These are phyloP conservation scores for Emmonsia crescens DNA, from an alignment of 2,329 filamentous ascomycete genomes.

Conservation along the genomic window DNA sequence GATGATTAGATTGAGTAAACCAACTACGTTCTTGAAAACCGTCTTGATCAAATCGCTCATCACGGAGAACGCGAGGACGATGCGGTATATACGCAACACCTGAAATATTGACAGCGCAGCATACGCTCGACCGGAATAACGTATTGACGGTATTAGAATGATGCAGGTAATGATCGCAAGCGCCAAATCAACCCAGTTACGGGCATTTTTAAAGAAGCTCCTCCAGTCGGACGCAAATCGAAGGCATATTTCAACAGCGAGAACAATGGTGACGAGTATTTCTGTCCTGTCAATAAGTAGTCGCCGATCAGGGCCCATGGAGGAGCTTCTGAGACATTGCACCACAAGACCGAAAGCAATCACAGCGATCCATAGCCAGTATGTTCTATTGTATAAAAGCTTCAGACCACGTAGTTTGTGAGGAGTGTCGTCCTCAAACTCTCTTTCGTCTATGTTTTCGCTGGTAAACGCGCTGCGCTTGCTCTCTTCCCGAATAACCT, in stretches of 20 bases:
- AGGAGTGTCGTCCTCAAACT: constrained; percentile 26
- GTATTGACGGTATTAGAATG: constrained; percentile 77
- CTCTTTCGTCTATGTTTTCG: constrained; percentile 47
- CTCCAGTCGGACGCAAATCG: constrained; percentile 73
- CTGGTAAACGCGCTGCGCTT: constrained; percentile 85
- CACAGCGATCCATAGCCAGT: constrained; percentile 65
- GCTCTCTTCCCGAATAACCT: constrained; percentile 94
- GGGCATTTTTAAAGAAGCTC: constrained; percentile 60
- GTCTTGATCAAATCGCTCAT: constrained; percentile 75
- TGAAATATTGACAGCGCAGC: constrained; percentile 89
- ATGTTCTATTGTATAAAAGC: constrained; percentile 60
- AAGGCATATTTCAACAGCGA: constrained; percentile 72
- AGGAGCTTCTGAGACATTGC: constrained; percentile 65
- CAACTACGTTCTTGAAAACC: constrained; percentile 80
- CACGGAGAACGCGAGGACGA: constrained; percentile 79
- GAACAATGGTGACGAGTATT: constrained; percentile 61
- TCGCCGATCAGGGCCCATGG: constrained; percentile 54
- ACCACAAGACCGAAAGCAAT: constrained; percentile 72
- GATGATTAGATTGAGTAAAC: constrained; percentile 87
- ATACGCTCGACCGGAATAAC: constrained; percentile 59
- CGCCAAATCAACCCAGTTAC: constrained; percentile 69
- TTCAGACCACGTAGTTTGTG: constrained; percentile 46
- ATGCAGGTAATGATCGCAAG: constrained; percentile 72
- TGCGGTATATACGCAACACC: constrained; percentile 79
- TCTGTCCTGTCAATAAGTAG: constrained; percentile 63